These are phyloP conservation scores for Ottelia alismoides DNA, from an alignment of 106 monocot genomes.

Conservation along the genomic window DNA sequence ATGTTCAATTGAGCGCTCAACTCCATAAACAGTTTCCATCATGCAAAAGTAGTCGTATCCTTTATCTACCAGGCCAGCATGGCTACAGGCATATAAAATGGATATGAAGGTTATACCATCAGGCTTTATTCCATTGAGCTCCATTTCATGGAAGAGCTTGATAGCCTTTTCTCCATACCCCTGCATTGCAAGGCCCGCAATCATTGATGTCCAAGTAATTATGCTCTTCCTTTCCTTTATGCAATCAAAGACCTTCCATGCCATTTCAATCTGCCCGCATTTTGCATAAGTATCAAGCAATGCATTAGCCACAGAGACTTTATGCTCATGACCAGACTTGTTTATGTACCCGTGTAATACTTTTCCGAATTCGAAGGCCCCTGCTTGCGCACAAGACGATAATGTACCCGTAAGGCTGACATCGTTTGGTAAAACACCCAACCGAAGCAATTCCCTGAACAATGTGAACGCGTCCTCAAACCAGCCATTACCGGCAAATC, in stretches of 20 bases:
- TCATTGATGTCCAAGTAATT: conserved; percentile 62
- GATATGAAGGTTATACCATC: conserved; percentile 53
- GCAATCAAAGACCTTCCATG: conserved; percentile 23
- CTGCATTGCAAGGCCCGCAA: conserved; percentile 46
- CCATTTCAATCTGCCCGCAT: conserved; percentile 42
- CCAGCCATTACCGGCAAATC: conserved; percentile 28
- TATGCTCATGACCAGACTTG: conserved; percentile 17
- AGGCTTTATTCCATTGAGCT: conserved; percentile 22
- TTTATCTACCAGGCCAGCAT: conserved; percentile 34
- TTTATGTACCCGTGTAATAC: conserved; percentile 25
- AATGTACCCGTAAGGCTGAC: conserved; percentile 39
- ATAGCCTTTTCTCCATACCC: conserved; percentile 45
- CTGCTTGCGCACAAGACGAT: conserved; percentile 38
- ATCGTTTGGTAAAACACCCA: conserved; percentile 32
- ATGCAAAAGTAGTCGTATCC: conserved; percentile 31
- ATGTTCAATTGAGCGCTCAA: conserved; percentile 40
- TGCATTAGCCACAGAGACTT: conserved; percentile 35
- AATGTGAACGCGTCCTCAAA: conserved; percentile 28
- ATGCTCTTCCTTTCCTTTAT: conserved; percentile 29
- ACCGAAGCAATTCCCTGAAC: conserved; percentile 30
- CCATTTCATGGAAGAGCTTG: conserved; percentile 38
- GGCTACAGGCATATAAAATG: conserved; percentile 64
- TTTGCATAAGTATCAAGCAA: conserved; percentile 53
- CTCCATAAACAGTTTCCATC: conserved; percentile 29
- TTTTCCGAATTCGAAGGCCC: conserved; percentile 42